phyloP scores from a whole-genome alignment of 495 filamentous ascomycete species.

The Parathielavia hyrcaniae region DNA sequence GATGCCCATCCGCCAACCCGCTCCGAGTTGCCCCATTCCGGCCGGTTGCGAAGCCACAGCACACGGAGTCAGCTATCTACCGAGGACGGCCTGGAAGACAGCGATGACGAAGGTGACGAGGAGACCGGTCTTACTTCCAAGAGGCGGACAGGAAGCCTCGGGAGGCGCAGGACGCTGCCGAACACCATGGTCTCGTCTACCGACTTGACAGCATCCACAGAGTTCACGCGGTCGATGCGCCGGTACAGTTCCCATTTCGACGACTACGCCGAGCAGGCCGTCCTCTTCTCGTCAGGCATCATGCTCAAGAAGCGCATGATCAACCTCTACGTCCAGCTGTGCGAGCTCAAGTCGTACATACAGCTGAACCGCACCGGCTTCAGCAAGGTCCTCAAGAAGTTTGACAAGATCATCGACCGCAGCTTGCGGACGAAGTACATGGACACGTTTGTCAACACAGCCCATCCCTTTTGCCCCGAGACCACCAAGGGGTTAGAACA shows the following conservation, averaged over 20 bases:
- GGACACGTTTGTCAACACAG: constrained; percentile 58
- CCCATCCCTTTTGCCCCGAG: constrained; percentile 66
- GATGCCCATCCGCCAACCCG: constrained; percentile 30
- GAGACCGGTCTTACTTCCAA: constrained; percentile 52
- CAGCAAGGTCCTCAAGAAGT: constrained; percentile 94
- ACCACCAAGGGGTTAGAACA: constrained; percentile 65
- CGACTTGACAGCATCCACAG: constrained; percentile 24
- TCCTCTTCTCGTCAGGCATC: constrained; percentile 72
- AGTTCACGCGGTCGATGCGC: constrained; percentile 41
- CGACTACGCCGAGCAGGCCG: constrained; percentile 67
- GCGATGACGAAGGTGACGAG: constrained; percentile 63
- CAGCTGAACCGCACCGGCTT: constrained; percentile 97
- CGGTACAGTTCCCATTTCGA: constrained; percentile 58
- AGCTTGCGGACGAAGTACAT: constrained; percentile 71
- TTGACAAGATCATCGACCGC: constrained; percentile 89
- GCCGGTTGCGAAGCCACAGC: constrained; percentile 32
- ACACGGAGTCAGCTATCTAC: constrained; percentile 40
- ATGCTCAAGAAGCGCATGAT: constrained; percentile 86
- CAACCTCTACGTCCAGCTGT: constrained; percentile 84
- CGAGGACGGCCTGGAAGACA: constrained; percentile 47
- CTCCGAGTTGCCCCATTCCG: constrained; percentile 16
- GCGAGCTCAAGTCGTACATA: constrained; percentile 90
- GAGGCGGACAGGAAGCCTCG: constrained; percentile 27
- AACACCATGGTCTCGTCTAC: constrained; percentile 38
- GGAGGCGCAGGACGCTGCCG: constrained; percentile 35